Percentiles rank a stretch among this genome's conserved stretches.
Conservation (phyloP, 2,329 filamentous ascomycete genomes). For the Cladobotryum mycophilum region DNA sequence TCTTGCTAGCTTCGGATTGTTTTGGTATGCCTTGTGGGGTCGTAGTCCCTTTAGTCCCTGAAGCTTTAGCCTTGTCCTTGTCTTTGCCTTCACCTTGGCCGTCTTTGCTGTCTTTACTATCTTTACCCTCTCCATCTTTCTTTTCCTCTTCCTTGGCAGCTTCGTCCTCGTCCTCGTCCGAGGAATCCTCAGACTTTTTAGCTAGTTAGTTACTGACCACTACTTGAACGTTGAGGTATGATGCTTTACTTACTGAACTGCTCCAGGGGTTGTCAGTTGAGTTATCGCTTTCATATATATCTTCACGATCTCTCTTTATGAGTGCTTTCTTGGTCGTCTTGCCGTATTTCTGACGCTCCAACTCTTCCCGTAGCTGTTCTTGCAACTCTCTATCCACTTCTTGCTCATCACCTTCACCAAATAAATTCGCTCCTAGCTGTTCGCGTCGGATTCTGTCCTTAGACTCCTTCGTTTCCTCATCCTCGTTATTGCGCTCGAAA, state of each 20-base stretch:
- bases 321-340: constrained; percentile 76
- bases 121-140: constrained; percentile 54
- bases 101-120: constrained; percentile 46
- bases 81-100: constrained; percentile 50
- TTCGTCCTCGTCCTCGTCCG: constrained; percentile 31
- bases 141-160: constrained; percentile 31
- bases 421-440: constrained; percentile 82
- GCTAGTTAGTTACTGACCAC: constrained; percentile 15
- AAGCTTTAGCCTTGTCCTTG: constrained; percentile 46
- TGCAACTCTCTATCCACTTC: constrained; percentile 70
- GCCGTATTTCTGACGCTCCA: constrained; percentile 63
- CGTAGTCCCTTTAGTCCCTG: constrained; percentile 63
- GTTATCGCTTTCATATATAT: constrained; percentile 71
- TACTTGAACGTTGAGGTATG: not conserved
- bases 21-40: constrained; percentile 46
- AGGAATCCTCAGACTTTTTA: constrained; percentile 41
- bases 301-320: constrained; percentile 78
- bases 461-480: constrained; percentile 70
- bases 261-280: constrained; percentile 39
- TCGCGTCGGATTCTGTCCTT: constrained; percentile 69
- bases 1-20: constrained; percentile 35
- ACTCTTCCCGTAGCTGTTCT: constrained; percentile 61
- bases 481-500: constrained; percentile 72
- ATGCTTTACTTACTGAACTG: constrained; percentile 27
- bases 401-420: constrained; percentile 62